A percentile compares a stretch with the other conserved stretches of the same genome.
These are phyloP conservation scores for Fomitopsis pulvina DNA, from an alignment of 768 basidiomycete genomes.

Conservation along the genomic window DNA sequence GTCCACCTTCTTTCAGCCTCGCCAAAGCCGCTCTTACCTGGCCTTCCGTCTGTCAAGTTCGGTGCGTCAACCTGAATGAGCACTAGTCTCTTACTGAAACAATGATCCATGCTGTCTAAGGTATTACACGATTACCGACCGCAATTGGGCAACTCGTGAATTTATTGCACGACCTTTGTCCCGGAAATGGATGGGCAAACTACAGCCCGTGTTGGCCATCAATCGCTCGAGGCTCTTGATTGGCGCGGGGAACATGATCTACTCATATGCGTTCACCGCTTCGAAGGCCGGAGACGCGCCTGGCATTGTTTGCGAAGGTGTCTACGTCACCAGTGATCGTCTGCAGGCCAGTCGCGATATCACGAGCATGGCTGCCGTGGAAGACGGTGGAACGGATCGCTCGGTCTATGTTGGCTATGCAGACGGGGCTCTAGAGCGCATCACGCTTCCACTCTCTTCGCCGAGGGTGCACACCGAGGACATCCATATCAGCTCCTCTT, in stretches of 20 bases:
- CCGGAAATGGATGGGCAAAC: slow-evolving; percentile 47
- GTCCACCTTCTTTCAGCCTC: slow-evolving; percentile 50
- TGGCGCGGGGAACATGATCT: slow-evolving; percentile 51
- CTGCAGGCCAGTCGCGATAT: slow-evolving; percentile 24
- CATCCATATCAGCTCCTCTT: slow-evolving; percentile 8
- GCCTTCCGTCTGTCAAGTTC: slow-evolving; percentile 37
- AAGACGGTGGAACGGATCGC: slow-evolving; percentile 20
- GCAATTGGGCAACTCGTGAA: slow-evolving; percentile 40
- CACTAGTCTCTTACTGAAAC: background rate
- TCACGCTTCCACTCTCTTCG: slow-evolving; percentile 28
- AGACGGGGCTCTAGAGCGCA: slow-evolving; percentile 32
- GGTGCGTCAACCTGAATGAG: slow-evolving; percentile 10
- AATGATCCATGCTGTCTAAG: slow-evolving; percentile 7
- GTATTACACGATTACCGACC: slow-evolving; percentile 48
- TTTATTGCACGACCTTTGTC: slow-evolving; percentile 65
- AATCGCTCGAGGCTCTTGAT: slow-evolving; percentile 50
- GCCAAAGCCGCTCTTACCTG: slow-evolving; percentile 36
- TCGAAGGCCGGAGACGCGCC: slow-evolving; percentile 9
- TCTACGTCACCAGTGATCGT: slow-evolving; percentile 16
- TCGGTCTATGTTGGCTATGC: slow-evolving; percentile 23
- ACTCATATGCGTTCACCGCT: slow-evolving; percentile 46
- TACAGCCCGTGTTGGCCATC: slow-evolving; percentile 51
- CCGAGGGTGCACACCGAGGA: slow-evolving; percentile 4
- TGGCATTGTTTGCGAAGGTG: slow-evolving; percentile 19
- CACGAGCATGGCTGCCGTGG: slow-evolving; percentile 22